Percentiles rank a stretch among this genome's conserved stretches.
phyloP scores from a whole-genome alignment of 2,329 filamentous ascomycete species.

The Arthroderma uncinatum region DNA sequence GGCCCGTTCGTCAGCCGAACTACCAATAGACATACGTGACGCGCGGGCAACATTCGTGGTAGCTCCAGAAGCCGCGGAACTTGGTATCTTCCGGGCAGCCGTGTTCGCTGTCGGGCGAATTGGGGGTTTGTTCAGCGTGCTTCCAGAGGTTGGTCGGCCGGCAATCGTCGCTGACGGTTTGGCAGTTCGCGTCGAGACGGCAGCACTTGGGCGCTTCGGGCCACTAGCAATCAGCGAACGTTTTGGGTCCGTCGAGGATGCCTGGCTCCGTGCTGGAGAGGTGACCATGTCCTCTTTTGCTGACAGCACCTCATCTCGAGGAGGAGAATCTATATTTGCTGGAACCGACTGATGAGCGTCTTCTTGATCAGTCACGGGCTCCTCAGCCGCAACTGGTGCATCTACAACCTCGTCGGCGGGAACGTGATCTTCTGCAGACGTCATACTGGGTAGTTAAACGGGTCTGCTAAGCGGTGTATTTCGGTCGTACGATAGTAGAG shows the following conservation, averaged over 20 bases:
- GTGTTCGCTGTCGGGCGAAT: conserved; percentile 28
- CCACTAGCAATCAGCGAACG: conserved; percentile 27
- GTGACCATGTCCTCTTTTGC: neutral
- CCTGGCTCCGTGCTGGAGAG: neutral
- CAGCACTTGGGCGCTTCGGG: conserved; percentile 23
- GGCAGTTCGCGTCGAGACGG: conserved; percentile 22
- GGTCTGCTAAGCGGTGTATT: neutral
- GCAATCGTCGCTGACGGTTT: conserved; percentile 17
- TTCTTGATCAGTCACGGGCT: neutral
- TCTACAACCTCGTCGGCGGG: conserved; percentile 17
- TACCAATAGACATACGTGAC: conserved; percentile 33
- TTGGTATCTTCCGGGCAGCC: conserved; percentile 24
- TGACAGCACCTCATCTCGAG: conserved; percentile 23
- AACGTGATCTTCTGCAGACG: conserved; percentile 27
- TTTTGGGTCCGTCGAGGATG: conserved; percentile 20
- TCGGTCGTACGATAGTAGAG: neutral
- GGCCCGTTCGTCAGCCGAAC: conserved; percentile 35
- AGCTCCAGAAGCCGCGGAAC: conserved; percentile 22
- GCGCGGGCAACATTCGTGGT: conserved; percentile 29
- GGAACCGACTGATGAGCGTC: neutral
- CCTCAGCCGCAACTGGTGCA: neutral
- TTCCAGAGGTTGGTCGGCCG: conserved; percentile 25
- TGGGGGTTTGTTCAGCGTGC: conserved; percentile 36
- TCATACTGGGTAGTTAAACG: conserved; percentile 1
- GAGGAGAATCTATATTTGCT: conserved; percentile 12